Percentiles rank a stretch among this genome's conserved stretches.
phyloP scores from a whole-genome alignment of 306 rosid genomes.

The Dalbergia oliveri region DNA sequence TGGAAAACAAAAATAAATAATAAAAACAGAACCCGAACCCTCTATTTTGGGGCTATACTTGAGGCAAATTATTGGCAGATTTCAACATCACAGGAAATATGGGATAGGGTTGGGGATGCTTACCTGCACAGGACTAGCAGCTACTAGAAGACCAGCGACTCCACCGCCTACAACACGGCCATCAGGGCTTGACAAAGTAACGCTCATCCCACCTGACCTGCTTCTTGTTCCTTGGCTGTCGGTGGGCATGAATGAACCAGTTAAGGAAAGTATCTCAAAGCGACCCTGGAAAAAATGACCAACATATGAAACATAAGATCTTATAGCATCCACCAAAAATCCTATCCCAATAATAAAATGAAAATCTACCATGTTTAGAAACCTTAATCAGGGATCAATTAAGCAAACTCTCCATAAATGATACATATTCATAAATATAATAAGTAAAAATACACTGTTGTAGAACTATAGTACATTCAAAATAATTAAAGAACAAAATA shows the following conservation, averaged over 20 bases:
- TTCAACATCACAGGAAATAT: slow-evolving; percentile 14
- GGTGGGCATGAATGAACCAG: slow-evolving; percentile 78
- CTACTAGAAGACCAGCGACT: slow-evolving; percentile 74
- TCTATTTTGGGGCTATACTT: not conserved
- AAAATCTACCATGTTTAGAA: not conserved
- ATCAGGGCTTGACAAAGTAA: slow-evolving; percentile 71
- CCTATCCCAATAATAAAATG: not conserved
- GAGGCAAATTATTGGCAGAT: not conserved
- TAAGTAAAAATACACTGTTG: too few species aligned
- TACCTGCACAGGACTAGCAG: slow-evolving; percentile 88
- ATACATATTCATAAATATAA: not conserved
- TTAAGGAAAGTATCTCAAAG: slow-evolving; percentile 72
- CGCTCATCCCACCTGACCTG: slow-evolving; percentile 80
- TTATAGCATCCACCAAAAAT: slow-evolving; percentile 1
- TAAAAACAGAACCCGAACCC: not conserved
- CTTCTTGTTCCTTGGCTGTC: slow-evolving; percentile 75
- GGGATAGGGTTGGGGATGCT: not conserved
- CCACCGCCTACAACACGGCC: slow-evolving; percentile 80
- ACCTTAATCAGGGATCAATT: not conserved
- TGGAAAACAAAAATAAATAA: too few species aligned
- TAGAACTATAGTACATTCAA: too few species aligned
- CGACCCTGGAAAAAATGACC: slow-evolving; percentile 61
- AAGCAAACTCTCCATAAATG: not conserved
- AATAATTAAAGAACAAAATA: too few species aligned
- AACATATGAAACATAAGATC: slow-evolving; percentile 18